Base-by-base conservation (phyloP, 192 early-diverging fungal genomes). In the Gryganskiella cystojenkinii region DNA sequence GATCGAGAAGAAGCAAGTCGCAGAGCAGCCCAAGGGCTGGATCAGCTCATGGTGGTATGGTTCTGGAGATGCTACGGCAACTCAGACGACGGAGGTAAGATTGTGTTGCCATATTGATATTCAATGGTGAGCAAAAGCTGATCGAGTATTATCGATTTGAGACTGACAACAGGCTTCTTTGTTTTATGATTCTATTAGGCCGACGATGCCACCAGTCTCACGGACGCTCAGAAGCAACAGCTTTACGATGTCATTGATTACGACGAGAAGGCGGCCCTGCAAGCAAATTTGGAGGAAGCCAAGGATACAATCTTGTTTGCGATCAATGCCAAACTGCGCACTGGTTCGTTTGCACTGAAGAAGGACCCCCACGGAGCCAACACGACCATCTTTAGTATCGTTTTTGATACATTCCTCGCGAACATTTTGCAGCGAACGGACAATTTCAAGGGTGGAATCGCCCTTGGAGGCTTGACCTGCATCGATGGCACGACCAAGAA, bases 161-260 rank as follows among this genome's bases (percentile, higher is more conserved):
- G 35, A 27, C 17, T 63, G 35, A 53, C 51, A 22, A 24, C 20
- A 45, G 24, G 40, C 35, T 33, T 46, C 15, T 43, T n/a, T 47
- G 24, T 49, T 42, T 37, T 56, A 2, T 34, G n/a, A 35, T 22
- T 52, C 24, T 69, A 34, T 37, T 82, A 55, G 71, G 46, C 28
- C 44, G 82, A 82, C 17, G 80, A 72, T 4, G 64, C 81, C 14
- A 56, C 84, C 4, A 68, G 80, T 35, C 88, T 96, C 44, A 91
- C 92, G 20, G 94, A 95, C 34, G 91, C 90, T 49, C 94, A 98
- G 61, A 89, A 93, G 54, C 89, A 95, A 66, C 92, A 96, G 79
- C 85, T 98, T 15, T 96, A 95, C 83, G 91, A 97, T 33, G 93
- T 94, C 10, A 98, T 98, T 58, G 96, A 98, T 56, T 98, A 92